Percentiles rank a stretch among this genome's conserved stretches.
phyloP scores from a whole-genome alignment of 2,329 filamentous ascomycete genomes.

The Madurella fahalii region DNA sequence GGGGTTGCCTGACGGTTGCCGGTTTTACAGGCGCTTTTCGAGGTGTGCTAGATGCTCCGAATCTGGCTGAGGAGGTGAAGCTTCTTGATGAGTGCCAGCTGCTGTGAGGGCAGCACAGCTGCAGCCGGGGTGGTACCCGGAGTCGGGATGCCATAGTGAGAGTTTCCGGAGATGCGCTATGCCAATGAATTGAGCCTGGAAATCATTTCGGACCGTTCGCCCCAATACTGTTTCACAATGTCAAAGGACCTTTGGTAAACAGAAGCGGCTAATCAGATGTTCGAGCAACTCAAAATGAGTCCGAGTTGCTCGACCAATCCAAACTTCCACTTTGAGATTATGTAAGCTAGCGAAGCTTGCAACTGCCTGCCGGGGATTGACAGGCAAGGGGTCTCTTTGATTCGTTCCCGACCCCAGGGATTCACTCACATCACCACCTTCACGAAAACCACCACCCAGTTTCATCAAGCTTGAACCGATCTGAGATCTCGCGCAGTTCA shows the following conservation, averaged over 20 bases:
- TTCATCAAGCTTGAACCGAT: neutral
- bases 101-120: neutral
- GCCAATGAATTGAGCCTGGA: no score
- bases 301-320: neutral
- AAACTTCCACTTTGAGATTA: neutral
- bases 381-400: no score
- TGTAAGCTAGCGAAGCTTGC: neutral
- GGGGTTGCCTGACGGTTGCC: neutral
- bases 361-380: no score
- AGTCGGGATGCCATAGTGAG: slow-evolving; percentile 11
- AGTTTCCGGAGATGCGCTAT: neutral
- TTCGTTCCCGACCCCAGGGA: neutral
- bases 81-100: neutral
- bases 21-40: no score
- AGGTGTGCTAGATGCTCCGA: neutral
- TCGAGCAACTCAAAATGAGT: neutral
- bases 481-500: neutral
- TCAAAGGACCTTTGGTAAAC: neutral
- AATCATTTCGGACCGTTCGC: no score
- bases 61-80: slow-evolving; percentile 9
- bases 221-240: no score
- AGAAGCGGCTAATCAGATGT: neutral
- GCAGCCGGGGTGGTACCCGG: neutral
- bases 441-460: neutral
- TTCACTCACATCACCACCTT: neutral